Conservation (phyloP, 2,329 filamentous ascomycete genomes). For the Fusarium scirpi region DNA sequence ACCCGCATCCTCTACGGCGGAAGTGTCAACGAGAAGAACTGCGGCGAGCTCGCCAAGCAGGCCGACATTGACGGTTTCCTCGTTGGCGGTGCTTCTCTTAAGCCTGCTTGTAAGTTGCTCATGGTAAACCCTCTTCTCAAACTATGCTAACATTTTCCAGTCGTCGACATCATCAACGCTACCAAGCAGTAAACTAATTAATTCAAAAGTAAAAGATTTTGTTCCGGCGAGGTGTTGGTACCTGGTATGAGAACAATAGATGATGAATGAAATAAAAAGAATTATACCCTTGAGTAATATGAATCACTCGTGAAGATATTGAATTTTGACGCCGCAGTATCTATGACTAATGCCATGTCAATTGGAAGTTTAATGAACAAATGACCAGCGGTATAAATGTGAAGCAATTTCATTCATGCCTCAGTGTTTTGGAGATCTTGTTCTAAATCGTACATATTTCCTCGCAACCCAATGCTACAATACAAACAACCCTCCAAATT, state of each 20-base stretch:
- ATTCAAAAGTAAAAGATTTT: conserved; percentile 35
- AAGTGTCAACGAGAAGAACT: conserved; percentile 98
- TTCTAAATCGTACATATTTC: conserved; percentile 46
- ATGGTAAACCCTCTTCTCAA: conserved; percentile 9
- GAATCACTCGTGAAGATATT: not conserved
- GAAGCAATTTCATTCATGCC: conserved; percentile 33
- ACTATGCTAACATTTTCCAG: conserved; percentile 48
- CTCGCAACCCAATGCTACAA: conserved; percentile 48
- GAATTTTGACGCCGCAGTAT: no score
- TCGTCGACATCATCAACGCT: conserved; percentile 71
- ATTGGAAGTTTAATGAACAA: not conserved
- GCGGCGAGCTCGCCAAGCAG: conserved; percentile 90
- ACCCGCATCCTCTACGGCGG: conserved; percentile 97
- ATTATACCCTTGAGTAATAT: conserved; percentile 39
- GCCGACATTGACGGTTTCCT: conserved; percentile 97
- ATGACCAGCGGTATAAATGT: not conserved
- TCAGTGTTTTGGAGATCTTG: conserved; percentile 37
- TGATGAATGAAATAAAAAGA: conserved; percentile 43
- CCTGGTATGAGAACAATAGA: conserved; percentile 33
- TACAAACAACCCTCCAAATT: conserved; percentile 36
- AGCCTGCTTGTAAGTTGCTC: conserved; percentile 85
- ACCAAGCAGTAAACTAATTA: conserved; percentile 57
- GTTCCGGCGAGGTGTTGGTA: conserved; percentile 10
- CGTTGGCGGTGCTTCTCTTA: conserved; percentile 94
- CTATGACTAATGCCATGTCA: not conserved